Conservation (phyloP, 1,139 yeast genomes). For the Yamadazyma epiphylla region DNA sequence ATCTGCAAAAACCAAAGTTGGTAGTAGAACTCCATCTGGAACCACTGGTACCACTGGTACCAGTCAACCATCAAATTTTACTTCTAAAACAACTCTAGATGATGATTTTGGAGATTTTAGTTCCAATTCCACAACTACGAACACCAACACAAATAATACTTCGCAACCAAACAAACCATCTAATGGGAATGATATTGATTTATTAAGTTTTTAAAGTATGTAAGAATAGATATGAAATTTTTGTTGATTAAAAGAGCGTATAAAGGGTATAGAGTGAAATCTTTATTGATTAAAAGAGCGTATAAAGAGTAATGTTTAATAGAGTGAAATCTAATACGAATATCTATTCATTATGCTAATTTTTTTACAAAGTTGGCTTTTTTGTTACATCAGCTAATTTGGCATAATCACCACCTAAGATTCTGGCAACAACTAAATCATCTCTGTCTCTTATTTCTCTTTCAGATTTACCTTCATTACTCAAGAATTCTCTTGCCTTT, state of each 20-base stretch:
- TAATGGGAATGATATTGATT: constrained; percentile 19
- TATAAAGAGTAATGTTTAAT: constrained; percentile 2
- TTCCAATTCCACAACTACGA: constrained; percentile 9
- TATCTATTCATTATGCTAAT: constrained; percentile 13
- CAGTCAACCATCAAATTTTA: constrained; percentile 5
- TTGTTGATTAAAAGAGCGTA: constrained; percentile 6
- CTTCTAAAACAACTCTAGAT: constrained; percentile 10
- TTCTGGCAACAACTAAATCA: constrained; percentile 76
- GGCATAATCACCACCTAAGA: constrained; percentile 83
- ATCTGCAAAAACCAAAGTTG: constrained; percentile 54
- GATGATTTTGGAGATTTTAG: constrained; percentile 18
- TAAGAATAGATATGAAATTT: constrained; percentile 1
- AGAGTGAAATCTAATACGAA: not conserved
- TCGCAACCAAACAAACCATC: not conserved
- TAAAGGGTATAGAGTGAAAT: too few species aligned
- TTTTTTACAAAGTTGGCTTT: constrained; percentile 32
- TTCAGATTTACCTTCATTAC: constrained; percentile 52
- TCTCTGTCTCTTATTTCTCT: constrained; percentile 69
- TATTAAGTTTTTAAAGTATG: constrained; percentile 26
- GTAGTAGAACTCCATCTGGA: constrained; percentile 10
- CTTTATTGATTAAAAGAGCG: too few species aligned
- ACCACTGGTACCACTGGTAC: constrained; percentile 5
- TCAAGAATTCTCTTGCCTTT: constrained; percentile 53
- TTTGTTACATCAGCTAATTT: constrained; percentile 68
- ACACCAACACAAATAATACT: constrained; percentile 1